Base-by-base conservation (phyloP, 2,329 filamentous ascomycete species). In the Septoria petroselini region DNA sequence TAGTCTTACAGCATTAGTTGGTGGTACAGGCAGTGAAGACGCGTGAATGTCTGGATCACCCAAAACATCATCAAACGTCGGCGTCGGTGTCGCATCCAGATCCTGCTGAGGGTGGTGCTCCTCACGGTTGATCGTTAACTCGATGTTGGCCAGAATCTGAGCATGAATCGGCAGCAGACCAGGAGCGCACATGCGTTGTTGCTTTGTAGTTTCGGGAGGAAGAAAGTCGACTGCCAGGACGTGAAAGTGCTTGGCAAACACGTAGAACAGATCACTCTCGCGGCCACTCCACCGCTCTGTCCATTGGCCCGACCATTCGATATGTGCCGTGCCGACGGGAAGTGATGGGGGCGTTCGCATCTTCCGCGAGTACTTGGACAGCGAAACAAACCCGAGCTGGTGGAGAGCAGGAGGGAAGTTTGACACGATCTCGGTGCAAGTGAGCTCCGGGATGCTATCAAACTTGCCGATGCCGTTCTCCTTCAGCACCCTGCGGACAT, bases 261-360 rank as follows among this genome's bases (percentile, higher is more conserved):
- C 85, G 70, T 91, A 95, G 65, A 95, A 88, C 27, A 96, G 74
- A 63, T 95, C 91, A 3, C 86, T 94, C 61, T 95, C 90, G 2
- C 83, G 82, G 11, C 91, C 91, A 54, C 82, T 85, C 91, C 91
- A 96, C 53, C 89, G 82, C 31, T 85, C 81, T 6, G 88, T 75
- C 91, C 91, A 96, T 1, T 84, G 83, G 1, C 88, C 88, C 61
- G 86, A 82, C 90, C 91, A 96, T 35, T 83, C 76, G n/a, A 95
- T 83, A 57, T 84, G 82, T 23, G 82, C 77, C 4, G 86, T 81
- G 23, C 83, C 79, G 31, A 90, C 66, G 1, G 88, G 85, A 45
- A 85, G 73, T 7, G 84, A 78, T 1, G 82, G 78, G 55, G 82
- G 81, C 54, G 82, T 85, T 37, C 79, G 77, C 25, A 95, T 74